Base-by-base conservation (phyloP, 1,284 basidiomycete species). In the Irpex sp. region DNA sequence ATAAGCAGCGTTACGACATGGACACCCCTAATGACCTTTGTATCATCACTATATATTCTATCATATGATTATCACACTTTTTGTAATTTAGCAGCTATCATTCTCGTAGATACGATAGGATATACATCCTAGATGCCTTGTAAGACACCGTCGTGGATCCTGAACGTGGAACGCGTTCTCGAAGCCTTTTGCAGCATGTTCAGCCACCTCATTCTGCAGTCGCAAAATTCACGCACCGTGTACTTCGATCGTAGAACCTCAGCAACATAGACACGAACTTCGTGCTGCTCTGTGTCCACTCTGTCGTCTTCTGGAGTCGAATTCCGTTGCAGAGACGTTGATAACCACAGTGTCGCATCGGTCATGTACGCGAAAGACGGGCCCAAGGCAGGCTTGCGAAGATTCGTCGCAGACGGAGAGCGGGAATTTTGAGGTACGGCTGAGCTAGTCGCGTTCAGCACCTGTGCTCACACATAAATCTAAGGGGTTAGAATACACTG, bases 281-380 rank as follows among this genome's bases (percentile, higher is more conserved):
- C 37, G 14, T 37, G 53, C 28, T 56, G 59, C 5, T 61, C 63
- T 5, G 56, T 36, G 3, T 63, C 66, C 9, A 23, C 63, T 23
- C 28, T 7, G 6, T 6, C 9, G 1, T 56, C 9, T 39, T n/a
- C 4, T 53, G 45, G 18, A 54, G 55, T 19, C 61, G n/a, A 36
- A 16, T 1, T 10, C 5, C 8, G 35, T 54, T 16, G 8, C 52
- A 16, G 33, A n/a, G 19, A 19, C 21, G 9, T 66, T n/a, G 81
- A 74, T 3, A 90, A 74, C 89, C 88, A 92, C 19, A 92, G 66
- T 0, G 87, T 90, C 10, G 82, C 82, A 67, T 92, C 90, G 0
- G 85, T 82, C 68, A 91, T 74, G 70, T 83, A 89, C 1, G 85
- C 77, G 65, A 91, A 91, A 0, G 89, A 86, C 0, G 88, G 84